A percentile compares a stretch with the other conserved stretches of the same genome.
These are phyloP conservation scores for Phytophthora uliginosa DNA, from an alignment of 352 stramenopile species.

Conservation along the genomic window DNA sequence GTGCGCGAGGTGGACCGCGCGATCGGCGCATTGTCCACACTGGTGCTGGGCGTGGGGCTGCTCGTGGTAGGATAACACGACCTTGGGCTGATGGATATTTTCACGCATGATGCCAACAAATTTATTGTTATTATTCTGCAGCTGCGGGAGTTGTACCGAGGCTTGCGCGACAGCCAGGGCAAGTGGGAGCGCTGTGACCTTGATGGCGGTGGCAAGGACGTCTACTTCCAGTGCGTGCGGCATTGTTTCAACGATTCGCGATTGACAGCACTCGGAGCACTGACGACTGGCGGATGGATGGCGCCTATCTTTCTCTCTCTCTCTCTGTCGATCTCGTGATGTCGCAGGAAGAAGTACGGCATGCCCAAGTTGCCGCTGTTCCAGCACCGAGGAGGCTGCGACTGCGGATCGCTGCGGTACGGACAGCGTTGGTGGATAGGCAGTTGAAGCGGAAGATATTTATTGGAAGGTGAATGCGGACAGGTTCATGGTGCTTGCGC, in stretches of 20 bases:
- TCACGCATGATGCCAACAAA: background rate
- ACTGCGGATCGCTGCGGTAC: slow-evolving; percentile 75
- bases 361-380: slow-evolving; percentile 78
- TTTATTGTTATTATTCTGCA: slow-evolving; percentile 28
- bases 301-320: slow-evolving; percentile 6
- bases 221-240: slow-evolving; percentile 77
- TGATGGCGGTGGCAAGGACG: slow-evolving; percentile 62
- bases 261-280: background rate
- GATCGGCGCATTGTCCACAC: slow-evolving; percentile 79
- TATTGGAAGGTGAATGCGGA: slow-evolving; percentile 2
- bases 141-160: slow-evolving; percentile 71
- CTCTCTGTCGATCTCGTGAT: background rate
- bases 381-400: slow-evolving; percentile 77
- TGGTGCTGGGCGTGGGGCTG: slow-evolving; percentile 80
- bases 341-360: slow-evolving; percentile 78
- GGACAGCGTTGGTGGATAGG: background rate
- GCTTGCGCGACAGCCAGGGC: slow-evolving; percentile 50
- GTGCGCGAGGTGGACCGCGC: slow-evolving; percentile 84
- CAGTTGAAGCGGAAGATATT: slow-evolving; percentile 10
- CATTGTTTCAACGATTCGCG: background rate
- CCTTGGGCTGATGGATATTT: background rate
- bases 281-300: slow-evolving; percentile 11
- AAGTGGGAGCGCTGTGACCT: slow-evolving; percentile 72
- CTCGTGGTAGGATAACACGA: slow-evolving; percentile 52
- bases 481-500: slow-evolving; percentile 81